Evolutionary conservation across 2,329 filamentous ascomycete genomes (phyloP), one percentile per base, ranked within the genome.

Genomic region (Mycosphaerella sp.): DNA sequence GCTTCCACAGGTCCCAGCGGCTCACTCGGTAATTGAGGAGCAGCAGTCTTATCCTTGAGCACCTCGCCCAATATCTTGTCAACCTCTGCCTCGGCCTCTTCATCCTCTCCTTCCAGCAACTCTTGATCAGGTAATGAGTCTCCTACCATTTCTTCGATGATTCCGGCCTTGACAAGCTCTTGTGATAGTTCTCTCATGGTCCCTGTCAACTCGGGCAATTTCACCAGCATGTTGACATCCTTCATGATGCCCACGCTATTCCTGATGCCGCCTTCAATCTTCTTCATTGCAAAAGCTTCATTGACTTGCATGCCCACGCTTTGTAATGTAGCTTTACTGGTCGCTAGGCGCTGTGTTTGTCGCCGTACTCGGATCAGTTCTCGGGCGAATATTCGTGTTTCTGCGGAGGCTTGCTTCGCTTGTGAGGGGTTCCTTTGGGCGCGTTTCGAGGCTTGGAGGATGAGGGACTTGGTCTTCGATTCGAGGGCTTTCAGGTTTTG

Each of bases 271-370:
- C 90, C 91, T 72, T 97, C 90, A 58, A 98, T 97, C 77, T 95
- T 95, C 61, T 89, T 84, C 63, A 97, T 85, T 1, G 89, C 87
- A 70, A 97, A 97, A 1, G 93, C 90, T 73, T 97, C 91, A 65
- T 90, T 89, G 65, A 98, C 91, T 72, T 97, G 93, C 89, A 97
- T 95, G 71, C 91, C 85, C 39, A 98, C 91, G 60, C 86, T 91
- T 67, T 85, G 84, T 42, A 98, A 80, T 72, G 97, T 93, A 1
- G 93, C 93, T 68, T 94, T 94, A 63, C 85, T 86, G 0, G 91
- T 97, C 14, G 85, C 78, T 35, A 97, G 78, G 4, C 93, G 82
- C 27, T 78, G 73, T 14, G 78, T 79, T 57, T 89, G 84, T 67
- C 85, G 87, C 58, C 93, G 86, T 53, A 88, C 81, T 46, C 87